Evolutionary conservation across 2,329 filamentous ascomycete genomes (phyloP).

Genomic region (Chrysoporthe deuterocubensis): DNA sequence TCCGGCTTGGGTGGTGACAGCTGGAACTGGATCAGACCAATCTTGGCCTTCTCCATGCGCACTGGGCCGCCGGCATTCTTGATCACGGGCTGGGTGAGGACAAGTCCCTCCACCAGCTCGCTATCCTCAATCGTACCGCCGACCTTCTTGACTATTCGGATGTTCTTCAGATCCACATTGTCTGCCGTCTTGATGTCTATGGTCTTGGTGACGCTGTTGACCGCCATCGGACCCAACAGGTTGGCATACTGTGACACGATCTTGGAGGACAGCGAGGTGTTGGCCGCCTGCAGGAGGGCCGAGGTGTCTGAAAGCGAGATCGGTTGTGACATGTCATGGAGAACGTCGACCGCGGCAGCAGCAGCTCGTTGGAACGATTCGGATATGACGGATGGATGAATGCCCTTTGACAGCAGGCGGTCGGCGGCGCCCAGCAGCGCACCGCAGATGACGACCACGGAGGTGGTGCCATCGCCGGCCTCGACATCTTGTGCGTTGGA

Average conservation of each 20-base stretch:
- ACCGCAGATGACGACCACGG: slow-evolving; percentile 96
- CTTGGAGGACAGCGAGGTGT: slow-evolving; percentile 95
- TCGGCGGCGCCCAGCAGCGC: slow-evolving; percentile 93
- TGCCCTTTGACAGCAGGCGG: slow-evolving; percentile 85
- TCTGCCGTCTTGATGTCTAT: slow-evolving; percentile 95
- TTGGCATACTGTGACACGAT: slow-evolving; percentile 98
- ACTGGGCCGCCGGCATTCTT: slow-evolving; percentile 91
- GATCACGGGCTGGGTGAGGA: slow-evolving; percentile 88
- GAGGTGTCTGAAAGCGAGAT: slow-evolving; percentile 86
- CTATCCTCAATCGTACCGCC: slow-evolving; percentile 98
- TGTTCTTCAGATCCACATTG: slow-evolving; percentile 96
- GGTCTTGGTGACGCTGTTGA: slow-evolving; percentile 93
- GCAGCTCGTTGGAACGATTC: slow-evolving; percentile 97
- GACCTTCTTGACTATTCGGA: slow-evolving; percentile 95
- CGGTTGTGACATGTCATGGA: slow-evolving; percentile 94
- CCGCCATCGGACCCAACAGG: slow-evolving; percentile 94
- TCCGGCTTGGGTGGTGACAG: slow-evolving; percentile 97
- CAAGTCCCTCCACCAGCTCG: slow-evolving; percentile 93
- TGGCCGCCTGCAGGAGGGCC: slow-evolving; percentile 92
- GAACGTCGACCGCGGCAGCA: slow-evolving; percentile 81
- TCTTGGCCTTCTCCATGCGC: slow-evolving; percentile 95
- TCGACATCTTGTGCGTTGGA: slow-evolving; percentile 98
- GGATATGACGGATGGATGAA: slow-evolving; percentile 97
- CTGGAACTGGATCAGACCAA: slow-evolving; percentile 98
- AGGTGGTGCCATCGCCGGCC: slow-evolving; percentile 97